Evolutionary conservation across 768 basidiomycete genomes (phyloP).

Genomic region (Lepiota subincarnata): DNA sequence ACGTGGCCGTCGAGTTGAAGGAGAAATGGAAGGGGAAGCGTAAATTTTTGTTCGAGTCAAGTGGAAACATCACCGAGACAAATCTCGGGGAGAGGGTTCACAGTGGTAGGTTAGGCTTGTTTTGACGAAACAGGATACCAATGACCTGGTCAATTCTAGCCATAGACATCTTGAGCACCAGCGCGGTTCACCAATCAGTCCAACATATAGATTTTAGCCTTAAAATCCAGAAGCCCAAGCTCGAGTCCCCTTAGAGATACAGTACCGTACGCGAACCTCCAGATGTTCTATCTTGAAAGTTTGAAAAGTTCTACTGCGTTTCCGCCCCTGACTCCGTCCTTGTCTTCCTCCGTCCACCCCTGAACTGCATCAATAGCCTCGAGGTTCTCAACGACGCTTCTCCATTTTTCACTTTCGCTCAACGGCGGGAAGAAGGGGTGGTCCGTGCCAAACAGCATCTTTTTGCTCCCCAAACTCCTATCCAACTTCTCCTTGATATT

Average conservation of each 20-base stretch:
- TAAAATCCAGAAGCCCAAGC: constrained; percentile 77
- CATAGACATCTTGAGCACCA: constrained; percentile 93
- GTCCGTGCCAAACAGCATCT: constrained; percentile 82
- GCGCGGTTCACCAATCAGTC: constrained; percentile 85
- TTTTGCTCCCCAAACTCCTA: constrained; percentile 47
- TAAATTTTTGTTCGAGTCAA: constrained; percentile 89
- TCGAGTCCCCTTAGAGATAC: background rate
- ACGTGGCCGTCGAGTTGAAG: constrained; percentile 66
- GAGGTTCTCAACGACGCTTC: constrained; percentile 80
- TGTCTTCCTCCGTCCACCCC: constrained; percentile 58
- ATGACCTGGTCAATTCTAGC: constrained; percentile 41
- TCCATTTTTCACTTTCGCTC: constrained; percentile 65
- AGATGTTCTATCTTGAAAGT: constrained; percentile 21
- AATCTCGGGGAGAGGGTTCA: constrained; percentile 80
- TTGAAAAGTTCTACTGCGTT: constrained; percentile 75
- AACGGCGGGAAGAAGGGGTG: constrained; percentile 92
- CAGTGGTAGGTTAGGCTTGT: constrained; percentile 52
- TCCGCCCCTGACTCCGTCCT: constrained; percentile 59
- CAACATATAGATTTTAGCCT: constrained; percentile 96
- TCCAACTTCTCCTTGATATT: constrained; percentile 14
- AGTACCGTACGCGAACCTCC: background rate
- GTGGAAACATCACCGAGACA: constrained; percentile 89
- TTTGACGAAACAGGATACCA: background rate
- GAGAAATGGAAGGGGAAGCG: constrained; percentile 76
- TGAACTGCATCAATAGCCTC: constrained; percentile 68